A percentile compares a stretch with the other conserved stretches of the same genome.
Evolutionary conservation across 495 filamentous ascomycete genomes (phyloP).

Genomic region (Penicillium subrubescens): DNA sequence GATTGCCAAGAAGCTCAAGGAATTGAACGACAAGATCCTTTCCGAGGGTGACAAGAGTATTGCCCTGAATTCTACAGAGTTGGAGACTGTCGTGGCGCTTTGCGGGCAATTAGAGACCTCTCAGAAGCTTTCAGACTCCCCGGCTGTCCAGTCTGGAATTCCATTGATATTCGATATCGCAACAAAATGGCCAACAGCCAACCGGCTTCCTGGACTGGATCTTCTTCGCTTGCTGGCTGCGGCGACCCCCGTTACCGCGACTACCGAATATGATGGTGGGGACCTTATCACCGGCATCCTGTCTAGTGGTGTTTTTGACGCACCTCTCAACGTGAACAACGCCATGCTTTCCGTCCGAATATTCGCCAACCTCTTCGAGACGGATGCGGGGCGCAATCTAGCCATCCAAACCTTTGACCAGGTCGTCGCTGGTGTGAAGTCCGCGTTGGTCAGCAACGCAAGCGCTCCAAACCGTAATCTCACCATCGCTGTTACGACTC

Average conservation of each 20-base stretch:
- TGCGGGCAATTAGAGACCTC: conserved; percentile 59
- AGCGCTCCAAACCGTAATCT: conserved; percentile 73
- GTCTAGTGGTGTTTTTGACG: conserved; percentile 57
- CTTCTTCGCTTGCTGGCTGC: conserved; percentile 77
- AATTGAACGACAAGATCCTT: conserved; percentile 68
- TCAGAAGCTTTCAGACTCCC: conserved; percentile 34
- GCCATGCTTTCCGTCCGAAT: conserved; percentile 83
- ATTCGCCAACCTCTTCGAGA: conserved; percentile 86
- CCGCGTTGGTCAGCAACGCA: conserved; percentile 43
- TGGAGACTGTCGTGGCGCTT: conserved; percentile 57
- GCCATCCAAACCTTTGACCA: conserved; percentile 60
- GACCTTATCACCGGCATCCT: conserved; percentile 48
- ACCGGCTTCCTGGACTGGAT: conserved; percentile 83
- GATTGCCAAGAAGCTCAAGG: conserved; percentile 72
- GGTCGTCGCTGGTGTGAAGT: conserved; percentile 53
- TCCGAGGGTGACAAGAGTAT: conserved; percentile 70
- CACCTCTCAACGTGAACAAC: conserved; percentile 65
- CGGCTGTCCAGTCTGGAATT: conserved; percentile 49
- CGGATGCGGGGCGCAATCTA: conserved; percentile 65
- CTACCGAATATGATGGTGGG: conserved; percentile 59
- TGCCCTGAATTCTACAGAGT: conserved; percentile 70
- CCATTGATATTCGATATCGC: conserved; percentile 65
- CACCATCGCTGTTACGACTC: conserved; percentile 76
- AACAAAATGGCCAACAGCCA: conserved; percentile 74
- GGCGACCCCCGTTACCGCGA: conserved; percentile 61